Evolutionary conservation across 2,329 filamentous ascomycete genomes (phyloP).

Genomic region (Trichoderma arundinaceum): DNA sequence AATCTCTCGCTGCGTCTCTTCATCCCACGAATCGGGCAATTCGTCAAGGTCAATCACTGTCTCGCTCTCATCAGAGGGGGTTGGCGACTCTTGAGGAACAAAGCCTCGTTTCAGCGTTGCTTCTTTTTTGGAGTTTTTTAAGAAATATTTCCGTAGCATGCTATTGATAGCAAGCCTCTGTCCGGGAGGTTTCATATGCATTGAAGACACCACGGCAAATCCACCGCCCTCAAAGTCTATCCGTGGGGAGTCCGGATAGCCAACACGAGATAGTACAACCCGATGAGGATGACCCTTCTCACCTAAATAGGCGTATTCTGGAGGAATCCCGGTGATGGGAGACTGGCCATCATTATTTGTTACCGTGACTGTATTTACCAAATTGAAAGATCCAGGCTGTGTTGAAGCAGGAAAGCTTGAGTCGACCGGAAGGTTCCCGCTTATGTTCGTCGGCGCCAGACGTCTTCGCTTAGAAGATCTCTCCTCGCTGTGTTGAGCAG

Average conservation of each 20-base stretch:
- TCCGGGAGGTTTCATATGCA: conserved; percentile 47
- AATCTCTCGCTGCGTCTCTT: conserved; percentile 66
- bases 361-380: not conserved
- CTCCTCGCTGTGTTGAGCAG: conserved; percentile 17
- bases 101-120: conserved; percentile 30
- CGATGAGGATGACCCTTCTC: conserved; percentile 39
- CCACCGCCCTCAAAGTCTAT: conserved; percentile 33
- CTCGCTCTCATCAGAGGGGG: conserved; percentile 38
- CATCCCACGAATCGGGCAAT: conserved; percentile 50
- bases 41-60: conserved; percentile 53
- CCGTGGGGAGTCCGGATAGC: conserved; percentile 37
- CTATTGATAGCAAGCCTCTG: conserved; percentile 52
- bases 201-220: conserved; percentile 40
- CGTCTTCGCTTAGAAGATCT: conserved; percentile 40
- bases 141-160: conserved; percentile 50
- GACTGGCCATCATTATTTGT: too few species aligned
- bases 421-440: conserved; percentile 25
- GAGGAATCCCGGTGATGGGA: not conserved
- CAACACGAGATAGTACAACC: conserved; percentile 37
- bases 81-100: conserved; percentile 32
- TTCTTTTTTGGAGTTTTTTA: conserved; percentile 37
- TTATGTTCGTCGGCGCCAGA: conserved; percentile 37
- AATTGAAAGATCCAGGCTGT: conserved; percentile 25
- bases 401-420: conserved; percentile 18
- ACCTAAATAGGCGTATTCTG: conserved; percentile 46